A percentile compares a stretch with the other conserved stretches of the same genome.
Evolutionary conservation across 164 flowering plant species (phyloP).

Genomic region (Liquidambar formosana): DNA sequence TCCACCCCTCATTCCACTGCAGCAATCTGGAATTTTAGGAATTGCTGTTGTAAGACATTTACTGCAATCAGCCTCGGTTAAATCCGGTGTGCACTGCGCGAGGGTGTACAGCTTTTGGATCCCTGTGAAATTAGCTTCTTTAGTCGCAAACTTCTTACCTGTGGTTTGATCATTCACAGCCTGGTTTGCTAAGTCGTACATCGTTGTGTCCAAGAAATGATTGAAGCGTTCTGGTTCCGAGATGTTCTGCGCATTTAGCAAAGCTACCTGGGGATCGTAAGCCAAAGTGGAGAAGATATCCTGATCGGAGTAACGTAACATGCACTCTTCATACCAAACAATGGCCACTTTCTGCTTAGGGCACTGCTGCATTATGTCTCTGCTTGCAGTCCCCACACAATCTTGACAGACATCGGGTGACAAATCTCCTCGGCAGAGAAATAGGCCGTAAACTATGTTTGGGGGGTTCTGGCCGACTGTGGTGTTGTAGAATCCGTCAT

Average conservation of each 20-base stretch:
- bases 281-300: neutral
- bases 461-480: no score
- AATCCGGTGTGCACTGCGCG: no score
- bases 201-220: neutral
- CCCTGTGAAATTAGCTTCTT: neutral
- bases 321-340: slow-evolving; percentile 11
- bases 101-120: no score
- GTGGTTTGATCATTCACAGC: neutral
- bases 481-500: no score
- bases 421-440: slow-evolving; percentile 6
- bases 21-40: no score
- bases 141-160: neutral
- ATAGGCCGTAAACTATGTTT: no score
- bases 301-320: slow-evolving; percentile 6
- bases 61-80: no score
- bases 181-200: neutral
- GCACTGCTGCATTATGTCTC: neutral
- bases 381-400: neutral
- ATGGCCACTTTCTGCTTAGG: neutral
- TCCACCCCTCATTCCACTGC: no score
- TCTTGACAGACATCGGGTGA: no score
- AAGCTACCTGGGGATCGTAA: no score
- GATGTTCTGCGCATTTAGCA: no score
- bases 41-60: no score
- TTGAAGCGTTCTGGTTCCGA: neutral